phyloP scores from a whole-genome alignment of 1,284 basidiomycete species.

The Lignosus rhinocerotis region DNA sequence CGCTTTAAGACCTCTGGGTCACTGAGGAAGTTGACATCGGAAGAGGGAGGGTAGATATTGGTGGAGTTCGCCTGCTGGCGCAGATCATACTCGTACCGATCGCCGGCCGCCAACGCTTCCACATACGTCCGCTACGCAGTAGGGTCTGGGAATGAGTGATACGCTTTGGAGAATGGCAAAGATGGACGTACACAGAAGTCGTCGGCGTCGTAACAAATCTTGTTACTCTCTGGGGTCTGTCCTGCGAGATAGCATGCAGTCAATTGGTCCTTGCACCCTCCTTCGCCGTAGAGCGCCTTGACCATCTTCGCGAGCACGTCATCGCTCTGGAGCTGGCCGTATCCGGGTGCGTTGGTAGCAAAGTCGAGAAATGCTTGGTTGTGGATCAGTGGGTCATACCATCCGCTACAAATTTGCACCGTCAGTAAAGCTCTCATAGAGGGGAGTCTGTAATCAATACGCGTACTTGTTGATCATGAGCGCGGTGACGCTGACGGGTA shows the following conservation, averaged over 20 bases:
- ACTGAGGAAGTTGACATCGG: conserved; percentile 49
- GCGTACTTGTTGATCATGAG: conserved; percentile 44
- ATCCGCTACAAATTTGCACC: conserved; percentile 44
- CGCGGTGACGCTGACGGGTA: conserved; percentile 42
- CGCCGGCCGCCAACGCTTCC: conserved; percentile 48
- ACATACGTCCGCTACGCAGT: conserved; percentile 45
- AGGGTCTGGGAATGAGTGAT: neutral
- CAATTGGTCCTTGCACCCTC: conserved; percentile 55
- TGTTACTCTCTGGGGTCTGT: conserved; percentile 42
- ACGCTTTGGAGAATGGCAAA: neutral
- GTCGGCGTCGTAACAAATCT: conserved; percentile 51
- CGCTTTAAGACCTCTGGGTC: conserved; percentile 35
- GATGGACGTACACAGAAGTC: conserved; percentile 52
- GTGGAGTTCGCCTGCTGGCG: conserved; percentile 51
- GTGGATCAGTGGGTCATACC: conserved; percentile 67
- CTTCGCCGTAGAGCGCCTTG: conserved; percentile 44
- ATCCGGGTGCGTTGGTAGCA: conserved; percentile 61
- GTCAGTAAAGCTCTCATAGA: too few relatives aligned
- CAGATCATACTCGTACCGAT: conserved; percentile 56
- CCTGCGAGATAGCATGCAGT: conserved; percentile 55
- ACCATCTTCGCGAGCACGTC: conserved; percentile 48
- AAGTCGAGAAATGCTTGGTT: conserved; percentile 62
- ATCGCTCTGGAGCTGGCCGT: conserved; percentile 57
- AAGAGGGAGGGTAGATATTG: conserved; percentile 53
- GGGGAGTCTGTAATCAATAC: too few relatives aligned